Evolutionary conservation across 2,329 filamentous ascomycete species (phyloP), one percentile per base, ranked within the genome.

Genomic region (Arthrinium phaeospermum): DNA sequence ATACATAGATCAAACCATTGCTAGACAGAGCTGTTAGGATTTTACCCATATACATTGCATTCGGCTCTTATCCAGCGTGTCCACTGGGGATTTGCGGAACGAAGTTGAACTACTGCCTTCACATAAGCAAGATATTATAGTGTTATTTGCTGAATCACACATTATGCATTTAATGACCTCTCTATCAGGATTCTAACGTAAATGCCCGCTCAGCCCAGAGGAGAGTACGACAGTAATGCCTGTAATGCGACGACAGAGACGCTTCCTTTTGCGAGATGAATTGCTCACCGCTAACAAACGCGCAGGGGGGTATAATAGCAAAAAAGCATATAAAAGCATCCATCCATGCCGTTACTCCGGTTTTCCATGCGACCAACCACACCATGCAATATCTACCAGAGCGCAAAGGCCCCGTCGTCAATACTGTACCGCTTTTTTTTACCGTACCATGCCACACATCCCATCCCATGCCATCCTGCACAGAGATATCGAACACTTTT

Each of bases 281-380:
- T n/a, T 12, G 30, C 19, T 24, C 13, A 24, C 34, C 57, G 41
- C 34, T 34, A 64, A 64, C 22, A 41, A 19, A 64, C 57, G 34
- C 57, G 30, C 57, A 41, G 57, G 57, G 57, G 57, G 57, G 57
- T 64, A 64, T 64, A 64, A 64, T 64, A 64, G 57, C 57, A 64
- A 64, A 30, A 30, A 64, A 64, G 34, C 57, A 64, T 41, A 41
- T 64, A 41, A 64, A 64, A 41, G 41, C 57, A 64, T 41, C 57
- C 57, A 64, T 64, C 57, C 57, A 64, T 64, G 57, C 34, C 57
- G 57, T 57, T 61, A 64, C 57, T 64, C 57, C 57, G 34, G 34
- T 41, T 57, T 41, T 64, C 57, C 34, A 64, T 64, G 57, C 57
- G 41, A 34, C 57, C 57, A 64, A 34, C 57, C 57, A 64, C 34